A percentile compares a stretch with the other conserved stretches of the same genome.
These are phyloP conservation scores for Pythium chondricola DNA, from an alignment of 352 stramenopile genomes.

Conservation along the genomic window DNA sequence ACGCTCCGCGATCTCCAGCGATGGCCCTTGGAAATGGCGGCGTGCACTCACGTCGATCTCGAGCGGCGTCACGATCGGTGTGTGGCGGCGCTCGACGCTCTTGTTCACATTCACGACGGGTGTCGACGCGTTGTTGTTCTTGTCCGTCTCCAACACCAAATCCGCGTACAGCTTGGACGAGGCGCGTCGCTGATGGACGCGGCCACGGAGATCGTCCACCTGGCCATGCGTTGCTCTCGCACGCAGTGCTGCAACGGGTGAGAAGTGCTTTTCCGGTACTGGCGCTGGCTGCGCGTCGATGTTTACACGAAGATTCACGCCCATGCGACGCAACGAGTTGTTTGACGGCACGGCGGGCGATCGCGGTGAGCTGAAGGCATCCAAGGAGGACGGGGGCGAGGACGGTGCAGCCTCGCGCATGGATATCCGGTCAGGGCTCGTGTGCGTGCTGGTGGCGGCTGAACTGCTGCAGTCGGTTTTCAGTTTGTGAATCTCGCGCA, in stretches of 20 bases:
- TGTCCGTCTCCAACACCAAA: constrained; percentile 9
- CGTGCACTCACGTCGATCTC: constrained; percentile 3
- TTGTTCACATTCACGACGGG: constrained; percentile 20
- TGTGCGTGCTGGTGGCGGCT: neutral
- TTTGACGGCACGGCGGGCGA: neutral
- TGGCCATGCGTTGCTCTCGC: constrained; percentile 30
- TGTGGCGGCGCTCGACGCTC: constrained; percentile 12
- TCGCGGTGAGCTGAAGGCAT: constrained; percentile 10
- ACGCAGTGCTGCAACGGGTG: constrained; percentile 34
- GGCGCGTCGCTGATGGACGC: constrained; percentile 13
- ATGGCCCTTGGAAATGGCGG: constrained; percentile 7
- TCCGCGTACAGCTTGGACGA: constrained; percentile 5
- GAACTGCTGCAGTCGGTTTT: constrained; percentile 16
- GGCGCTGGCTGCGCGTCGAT: constrained; percentile 27
- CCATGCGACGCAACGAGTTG: constrained; percentile 32
- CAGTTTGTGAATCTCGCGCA: constrained; percentile 75
- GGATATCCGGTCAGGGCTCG: constrained; percentile 3
- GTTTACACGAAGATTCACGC: constrained; percentile 52
- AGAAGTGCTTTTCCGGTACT: constrained; percentile 23
- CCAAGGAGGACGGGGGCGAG: neutral
- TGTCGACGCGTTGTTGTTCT: constrained; percentile 19
- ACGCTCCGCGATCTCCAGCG: constrained; percentile 2
- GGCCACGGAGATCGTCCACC: constrained; percentile 21
- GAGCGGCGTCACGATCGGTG: neutral
- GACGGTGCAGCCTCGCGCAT: neutral